A percentile compares a stretch with the other conserved stretches of the same genome.
Evolutionary conservation across 1,139 yeast species (phyloP).

Genomic region (Wickerhamomyces sp.): DNA sequence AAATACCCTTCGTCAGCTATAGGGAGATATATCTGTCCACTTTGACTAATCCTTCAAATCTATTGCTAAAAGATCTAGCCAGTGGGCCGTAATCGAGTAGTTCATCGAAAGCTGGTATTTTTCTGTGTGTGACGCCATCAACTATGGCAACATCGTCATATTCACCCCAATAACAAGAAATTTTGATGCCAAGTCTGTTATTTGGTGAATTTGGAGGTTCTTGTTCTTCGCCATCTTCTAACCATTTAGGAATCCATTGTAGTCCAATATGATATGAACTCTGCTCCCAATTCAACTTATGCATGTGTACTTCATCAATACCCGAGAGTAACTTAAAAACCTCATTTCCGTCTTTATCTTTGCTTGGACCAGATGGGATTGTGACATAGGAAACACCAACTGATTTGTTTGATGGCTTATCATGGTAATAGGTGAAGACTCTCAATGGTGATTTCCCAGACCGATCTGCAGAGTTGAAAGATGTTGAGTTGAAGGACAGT

Average conservation of each 20-base stretch:
- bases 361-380: conserved; percentile 48
- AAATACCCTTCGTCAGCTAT: no score
- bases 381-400: background rate
- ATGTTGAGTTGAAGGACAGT: conserved; percentile 48
- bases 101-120: conserved; percentile 69
- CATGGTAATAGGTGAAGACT: conserved; percentile 47
- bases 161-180: conserved; percentile 76
- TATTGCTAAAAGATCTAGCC: conserved; percentile 60
- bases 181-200: conserved; percentile 42
- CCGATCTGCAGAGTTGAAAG: conserved; percentile 29
- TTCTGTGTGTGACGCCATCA: conserved; percentile 32
- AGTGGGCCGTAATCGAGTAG: conserved; percentile 59
- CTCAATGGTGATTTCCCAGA: conserved; percentile 52
- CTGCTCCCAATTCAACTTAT: conserved; percentile 58
- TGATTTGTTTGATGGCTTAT: conserved; percentile 19
- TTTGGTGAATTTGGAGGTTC: conserved; percentile 29
- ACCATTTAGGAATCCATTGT: conserved; percentile 74
- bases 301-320: conserved; percentile 55
- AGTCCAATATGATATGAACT: conserved; percentile 54
- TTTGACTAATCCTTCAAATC: conserved; percentile 61
- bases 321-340: conserved; percentile 54
- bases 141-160: conserved; percentile 40
- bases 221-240: conserved; percentile 35
- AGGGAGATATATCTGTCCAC: conserved; percentile 26
- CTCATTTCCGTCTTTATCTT: conserved; percentile 44